Percentiles rank a stretch among this genome's conserved stretches.
These are phyloP conservation scores for Talaromyces piceae DNA, from an alignment of 2,329 filamentous ascomycete species.

Conservation along the genomic window DNA sequence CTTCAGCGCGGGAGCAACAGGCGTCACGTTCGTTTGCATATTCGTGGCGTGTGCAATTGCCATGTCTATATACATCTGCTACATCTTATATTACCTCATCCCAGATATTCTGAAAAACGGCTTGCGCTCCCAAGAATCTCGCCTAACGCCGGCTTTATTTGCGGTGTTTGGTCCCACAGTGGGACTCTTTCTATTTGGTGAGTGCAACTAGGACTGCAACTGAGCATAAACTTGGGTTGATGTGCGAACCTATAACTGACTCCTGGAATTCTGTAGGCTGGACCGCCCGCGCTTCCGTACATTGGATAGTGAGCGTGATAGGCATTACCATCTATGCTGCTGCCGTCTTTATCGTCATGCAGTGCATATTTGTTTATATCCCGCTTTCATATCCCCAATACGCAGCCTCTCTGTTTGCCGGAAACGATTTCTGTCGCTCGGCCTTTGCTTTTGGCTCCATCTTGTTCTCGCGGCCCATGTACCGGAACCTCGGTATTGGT, in stretches of 20 bases:
- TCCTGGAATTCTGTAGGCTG: too few species aligned
- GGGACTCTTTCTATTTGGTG: slow-evolving; percentile 53
- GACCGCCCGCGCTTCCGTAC: slow-evolving; percentile 14
- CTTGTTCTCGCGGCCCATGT: slow-evolving; percentile 28
- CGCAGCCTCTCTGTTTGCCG: slow-evolving; percentile 27
- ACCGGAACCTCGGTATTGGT: slow-evolving; percentile 28
- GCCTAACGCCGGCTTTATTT: slow-evolving; percentile 48
- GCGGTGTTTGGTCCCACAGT: slow-evolving; percentile 48
- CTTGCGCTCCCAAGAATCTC: slow-evolving; percentile 46
- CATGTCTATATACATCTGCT: slow-evolving; percentile 43
- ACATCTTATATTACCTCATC: slow-evolving; percentile 47
- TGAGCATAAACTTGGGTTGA: too few species aligned
- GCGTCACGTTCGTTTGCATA: slow-evolving; percentile 52
- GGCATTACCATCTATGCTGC: slow-evolving; percentile 30
- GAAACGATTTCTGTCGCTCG: slow-evolving; percentile 28
- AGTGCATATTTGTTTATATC: slow-evolving; percentile 37
- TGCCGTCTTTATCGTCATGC: slow-evolving; percentile 29
- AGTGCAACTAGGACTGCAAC: too few species aligned
- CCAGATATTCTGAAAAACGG: slow-evolving; percentile 45
- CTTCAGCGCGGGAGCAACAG: slow-evolving; percentile 52
- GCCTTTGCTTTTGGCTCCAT: slow-evolving; percentile 23
- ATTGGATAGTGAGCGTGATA: slow-evolving; percentile 33
- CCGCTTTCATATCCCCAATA: slow-evolving; percentile 35
- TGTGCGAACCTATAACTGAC: too few species aligned
- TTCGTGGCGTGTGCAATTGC: slow-evolving; percentile 48